These are phyloP conservation scores for Chaetomium strumarium DNA, from an alignment of 2,329 filamentous ascomycete genomes.

Conservation along the genomic window DNA sequence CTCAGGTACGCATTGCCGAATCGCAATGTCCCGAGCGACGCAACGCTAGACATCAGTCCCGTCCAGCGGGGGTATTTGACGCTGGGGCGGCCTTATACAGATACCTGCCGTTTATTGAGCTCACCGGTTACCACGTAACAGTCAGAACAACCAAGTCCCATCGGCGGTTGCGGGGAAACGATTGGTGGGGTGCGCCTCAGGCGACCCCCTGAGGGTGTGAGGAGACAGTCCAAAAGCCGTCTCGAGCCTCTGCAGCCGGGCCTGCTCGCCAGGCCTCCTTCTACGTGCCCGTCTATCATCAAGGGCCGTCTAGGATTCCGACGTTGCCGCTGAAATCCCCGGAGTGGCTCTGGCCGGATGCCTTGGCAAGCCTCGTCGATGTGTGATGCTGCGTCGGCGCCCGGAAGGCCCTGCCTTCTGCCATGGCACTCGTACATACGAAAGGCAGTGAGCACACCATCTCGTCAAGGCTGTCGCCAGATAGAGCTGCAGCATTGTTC, in stretches of 20 bases:
- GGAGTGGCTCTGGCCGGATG: not conserved
- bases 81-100: slow-evolving; percentile 2
- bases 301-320: not conserved
- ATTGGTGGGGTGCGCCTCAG: slow-evolving; percentile 19
- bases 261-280: not conserved
- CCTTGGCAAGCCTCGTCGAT: slow-evolving; percentile 13
- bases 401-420: not conserved
- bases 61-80: not conserved
- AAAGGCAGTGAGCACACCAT: slow-evolving; percentile 15
- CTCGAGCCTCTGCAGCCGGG: slow-evolving; percentile 8
- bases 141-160: slow-evolving; percentile 2
- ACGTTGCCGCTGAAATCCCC: not conserved
- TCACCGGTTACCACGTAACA: slow-evolving; percentile 18
- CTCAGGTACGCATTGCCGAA: not conserved
- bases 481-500: slow-evolving; percentile 4
- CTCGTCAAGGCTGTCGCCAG: slow-evolving; percentile 10
- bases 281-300: not conserved
- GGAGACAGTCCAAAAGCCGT: slow-evolving; percentile 8
- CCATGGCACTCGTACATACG: slow-evolving; percentile 9
- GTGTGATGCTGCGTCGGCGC: slow-evolving; percentile 8
- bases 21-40: too few species aligned
- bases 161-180: slow-evolving; percentile 3
- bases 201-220: slow-evolving; percentile 15
- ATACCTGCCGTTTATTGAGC: slow-evolving; percentile 2
- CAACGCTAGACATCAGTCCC: not conserved